Evolutionary conservation across 495 filamentous ascomycete genomes (phyloP), one percentile per base, ranked within the genome.

Genomic region (Penicillium coprophilum): DNA sequence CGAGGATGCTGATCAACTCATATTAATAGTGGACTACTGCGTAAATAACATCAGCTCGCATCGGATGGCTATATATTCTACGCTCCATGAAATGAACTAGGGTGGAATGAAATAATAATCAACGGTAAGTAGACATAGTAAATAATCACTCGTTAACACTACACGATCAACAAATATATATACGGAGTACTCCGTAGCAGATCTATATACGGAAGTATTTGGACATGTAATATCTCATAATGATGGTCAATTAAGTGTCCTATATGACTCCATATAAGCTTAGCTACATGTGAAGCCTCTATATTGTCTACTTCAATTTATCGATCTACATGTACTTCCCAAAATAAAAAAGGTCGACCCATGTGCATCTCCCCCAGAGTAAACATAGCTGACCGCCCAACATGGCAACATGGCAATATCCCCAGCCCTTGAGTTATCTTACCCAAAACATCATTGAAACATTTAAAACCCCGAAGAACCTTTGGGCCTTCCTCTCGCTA

Each of bases 361-460:
- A 7, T n/a, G 32, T 5, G 15, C 32, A 36, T 15, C 32, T n/a
- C 32, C 21, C 46, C 31, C 20, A 24, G 6, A 21, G 13, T 46
- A 46, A 46, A 46, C 43, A 38, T 30, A 40, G 11, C 19, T 54
- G 52, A 54, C 52, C 52, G 52, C 52, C 52, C 41, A 50, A 27
- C 12, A 12, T 43, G 19, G 40, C 23, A 31, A 31, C n/a, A 47
- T 47, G 52, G 52, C 52, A 54, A 41, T 54, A 54, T 38, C 30
- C 20, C 27, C n/a, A 15, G 31, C 39, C 41, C 46, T 38, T 38
- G 46, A 43, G 4, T 19, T 32, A 54, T 38, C 52, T 44, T 46
- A 34, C 38, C 50, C 39, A 44, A 46, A 54, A 23, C 41, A 31
- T 34, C 21, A 38, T 46, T 17, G 13, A 53, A 17, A 38, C 24